Base-by-base conservation (phyloP, 2,329 filamentous ascomycete species). In the Graphilbum ipis-grandicollis region DNA sequence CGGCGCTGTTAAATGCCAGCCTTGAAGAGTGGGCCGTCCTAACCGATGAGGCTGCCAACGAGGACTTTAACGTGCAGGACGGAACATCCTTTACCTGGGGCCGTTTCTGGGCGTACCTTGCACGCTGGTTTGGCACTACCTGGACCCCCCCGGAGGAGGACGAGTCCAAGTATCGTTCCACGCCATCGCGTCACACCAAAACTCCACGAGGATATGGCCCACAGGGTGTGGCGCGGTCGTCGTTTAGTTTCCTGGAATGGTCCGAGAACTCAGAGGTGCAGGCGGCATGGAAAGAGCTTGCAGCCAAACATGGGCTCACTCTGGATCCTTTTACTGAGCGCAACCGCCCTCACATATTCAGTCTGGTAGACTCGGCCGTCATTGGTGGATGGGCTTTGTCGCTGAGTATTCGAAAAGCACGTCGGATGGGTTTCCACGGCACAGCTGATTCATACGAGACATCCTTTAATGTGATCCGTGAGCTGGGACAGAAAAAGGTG, bases 41-140 rank as follows among this genome's bases (percentile, higher is more conserved):
- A 17, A 57, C 52, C 2, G 52, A 55, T 0, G 48, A 48, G 5
- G 55, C 58, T 9, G 48, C 45, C 36, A 56, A 66, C 40, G 48
- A 69, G 45, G 58, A 54, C 14, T 68, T 69, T 50, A 70, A 70
- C 40, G 57, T 58, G 0, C 49, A 49, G 23, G 64, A 71, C 35
- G 58, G 56, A 5, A 55, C 51, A 13, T 50, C 53, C 0, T 58
- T 67, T 17, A 60, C 58, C 2, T 66, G 60, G 57, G 60, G 60
- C 1, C 53, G 56, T 19, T 57, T 66, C 39, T 69, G 60, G 58
- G 56, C 59, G 0, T 56, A 58, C 41, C 48, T 67, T 13, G 61
- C 61, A 0, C 46, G 48, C 4, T 62, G 59, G 55, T 67, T 61
- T 45, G 53, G 54, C 0, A 50, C 62, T 0, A 45, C 51, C 12